Percentiles rank a stretch among this genome's conserved stretches.
These are phyloP conservation scores for Psilocybe mexicana DNA, from an alignment of 1,284 basidiomycete genomes.

Conservation along the genomic window DNA sequence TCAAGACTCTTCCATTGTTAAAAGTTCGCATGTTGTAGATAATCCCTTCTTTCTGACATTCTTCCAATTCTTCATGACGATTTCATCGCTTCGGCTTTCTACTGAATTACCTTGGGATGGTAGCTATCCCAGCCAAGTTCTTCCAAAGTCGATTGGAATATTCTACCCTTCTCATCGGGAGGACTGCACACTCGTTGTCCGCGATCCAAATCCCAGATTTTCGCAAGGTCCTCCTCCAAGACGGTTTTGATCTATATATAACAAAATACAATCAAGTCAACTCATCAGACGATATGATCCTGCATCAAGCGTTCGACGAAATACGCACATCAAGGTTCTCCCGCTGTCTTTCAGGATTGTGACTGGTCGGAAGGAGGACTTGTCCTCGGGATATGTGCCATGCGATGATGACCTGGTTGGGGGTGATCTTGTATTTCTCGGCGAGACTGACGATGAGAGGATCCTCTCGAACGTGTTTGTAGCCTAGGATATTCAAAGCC, in stretches of 20 bases:
- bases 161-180: not conserved
- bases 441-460: constrained; percentile 42
- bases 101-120: not conserved
- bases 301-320: not conserved
- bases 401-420: constrained; percentile 43
- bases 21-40: too few relatives aligned
- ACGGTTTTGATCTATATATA: not conserved
- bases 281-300: too few relatives aligned
- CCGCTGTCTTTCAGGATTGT: constrained; percentile 40
- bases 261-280: not conserved
- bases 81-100: too few relatives aligned
- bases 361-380: constrained; percentile 42
- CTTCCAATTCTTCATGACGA: too few relatives aligned
- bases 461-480: constrained; percentile 39
- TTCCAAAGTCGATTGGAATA: not conserved
- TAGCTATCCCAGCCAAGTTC: not conserved
- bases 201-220: constrained; percentile 3
- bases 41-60: too few relatives aligned
- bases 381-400: constrained; percentile 47
- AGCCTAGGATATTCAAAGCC: constrained; percentile 27
- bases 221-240: not conserved
- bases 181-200: not conserved
- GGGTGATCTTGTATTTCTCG: constrained; percentile 41
- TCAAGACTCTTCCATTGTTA: too few relatives aligned
- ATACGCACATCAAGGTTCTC: constrained; percentile 42